Base-by-base conservation (phyloP, 176 grass and related monocot genomes). In the Raddia guianensis region DNA sequence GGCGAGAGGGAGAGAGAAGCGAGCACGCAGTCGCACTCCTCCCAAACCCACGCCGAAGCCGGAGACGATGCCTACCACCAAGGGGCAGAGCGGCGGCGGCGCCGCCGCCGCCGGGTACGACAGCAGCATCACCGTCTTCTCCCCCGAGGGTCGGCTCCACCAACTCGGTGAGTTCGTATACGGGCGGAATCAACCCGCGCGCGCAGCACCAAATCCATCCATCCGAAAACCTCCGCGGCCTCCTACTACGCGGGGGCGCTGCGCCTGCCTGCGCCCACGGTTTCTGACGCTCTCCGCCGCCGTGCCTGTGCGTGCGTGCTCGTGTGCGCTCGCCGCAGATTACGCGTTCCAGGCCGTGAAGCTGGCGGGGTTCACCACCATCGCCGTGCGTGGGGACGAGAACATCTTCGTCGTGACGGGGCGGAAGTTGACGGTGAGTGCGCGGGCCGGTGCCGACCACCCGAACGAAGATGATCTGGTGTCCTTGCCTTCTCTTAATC, bases 351-450 rank as follows among this genome's bases (percentile, higher is more conserved):
- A 90, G 14, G 85, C 91, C 34, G 88, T 85, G 73, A 88, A 71
- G 69, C 85, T 81, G 5, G 64, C 82, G 15, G 87, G 91, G 68
- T 63, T 90, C 87, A 93, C 91, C 67, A 87, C 87, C 56, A 80
- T 93, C 20, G 91, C 82, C 60, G 87, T 93, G 72, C 85, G 91
- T 21, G 87, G 87, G 48, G 83, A 62, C 63, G 87, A 93, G 56
- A 87, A 77, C 66, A 82, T 85, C 12, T 90, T 74, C 69, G 74
- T 90, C 56, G 58, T 93, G 65, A 82, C 87, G 56, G 87, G 76
- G 82, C 76, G 81, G 90, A 80, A 87, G 77, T 45, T 51, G 47
- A 69, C 68, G 49, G 77, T 81, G 72, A 91, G 89, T 51, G 12
- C 34, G 76, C 42, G 33, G 9, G 2, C 35, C 65, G 37, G 37